A percentile compares a stretch with the other conserved stretches of the same genome.
Conservation (phyloP, 2,329 filamentous ascomycete genomes). For the Neocatenulostroma microsporum region DNA sequence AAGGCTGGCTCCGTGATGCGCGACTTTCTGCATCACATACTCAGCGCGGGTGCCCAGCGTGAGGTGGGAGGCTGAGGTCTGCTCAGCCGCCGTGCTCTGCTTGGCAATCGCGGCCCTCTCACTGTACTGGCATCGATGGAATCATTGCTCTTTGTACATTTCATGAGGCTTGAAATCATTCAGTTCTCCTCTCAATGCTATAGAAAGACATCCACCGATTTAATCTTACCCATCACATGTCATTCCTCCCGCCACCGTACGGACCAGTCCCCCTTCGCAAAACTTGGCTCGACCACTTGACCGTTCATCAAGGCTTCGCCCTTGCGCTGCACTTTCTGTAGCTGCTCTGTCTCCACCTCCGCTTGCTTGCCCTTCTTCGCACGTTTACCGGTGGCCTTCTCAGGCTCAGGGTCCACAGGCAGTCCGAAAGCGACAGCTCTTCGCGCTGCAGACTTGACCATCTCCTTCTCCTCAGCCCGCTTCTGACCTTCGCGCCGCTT, state of each 20-base stretch:
- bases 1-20: not conserved
- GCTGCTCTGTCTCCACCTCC: constrained; percentile 15
- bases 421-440: constrained; percentile 53
- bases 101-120: too few relatives aligned
- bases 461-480: constrained; percentile 46
- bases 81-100: too few relatives aligned
- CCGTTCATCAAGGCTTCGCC: constrained; percentile 55
- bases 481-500: constrained; percentile 45
- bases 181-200: too few relatives aligned
- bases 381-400: constrained; percentile 8
- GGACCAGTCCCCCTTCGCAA: constrained; percentile 54
- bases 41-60: not conserved
- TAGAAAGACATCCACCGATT: not conserved
- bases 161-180: too few relatives aligned
- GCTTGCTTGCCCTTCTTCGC: constrained; percentile 15
- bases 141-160: too few relatives aligned
- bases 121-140: too few relatives aligned
- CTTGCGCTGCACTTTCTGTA: constrained; percentile 30
- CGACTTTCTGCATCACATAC: not conserved
- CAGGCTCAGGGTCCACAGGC: constrained; percentile 16
- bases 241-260: constrained; percentile 48
- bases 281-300: constrained; percentile 52
- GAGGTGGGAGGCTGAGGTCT: too few relatives aligned
- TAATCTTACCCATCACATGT: not conserved
- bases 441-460: constrained; percentile 56